Conservation (phyloP, 2,329 filamentous ascomycete species). For the Diaporthe ampelina region DNA sequence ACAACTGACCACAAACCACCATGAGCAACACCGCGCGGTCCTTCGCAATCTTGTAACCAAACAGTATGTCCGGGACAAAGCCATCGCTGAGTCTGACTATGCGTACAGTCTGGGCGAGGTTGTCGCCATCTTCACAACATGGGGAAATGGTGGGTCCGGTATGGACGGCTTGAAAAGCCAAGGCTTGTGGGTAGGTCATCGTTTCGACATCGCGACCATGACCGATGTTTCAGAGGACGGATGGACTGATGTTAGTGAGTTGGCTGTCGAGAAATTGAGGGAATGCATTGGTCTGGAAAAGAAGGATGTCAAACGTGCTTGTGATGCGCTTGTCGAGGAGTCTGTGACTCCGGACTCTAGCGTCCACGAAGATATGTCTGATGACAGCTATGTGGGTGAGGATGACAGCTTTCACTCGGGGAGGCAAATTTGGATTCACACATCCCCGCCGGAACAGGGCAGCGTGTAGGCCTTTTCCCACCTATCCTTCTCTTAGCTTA, state of each 20-base stretch:
- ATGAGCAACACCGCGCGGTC: background rate
- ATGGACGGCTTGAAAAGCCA: no score
- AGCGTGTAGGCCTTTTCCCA: background rate
- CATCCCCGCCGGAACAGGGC: background rate
- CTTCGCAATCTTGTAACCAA: background rate
- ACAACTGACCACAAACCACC: background rate
- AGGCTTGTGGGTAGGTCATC: background rate
- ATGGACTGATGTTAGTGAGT: background rate
- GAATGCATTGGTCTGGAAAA: no score
- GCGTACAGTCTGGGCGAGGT: conserved; percentile 28
- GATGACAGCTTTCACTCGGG: background rate
- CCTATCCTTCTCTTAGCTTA: background rate
- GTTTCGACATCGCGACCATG: conserved; percentile 6
- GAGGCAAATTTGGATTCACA: background rate
- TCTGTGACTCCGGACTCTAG: no score
- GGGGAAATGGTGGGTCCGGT: background rate
- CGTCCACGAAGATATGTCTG: no score
- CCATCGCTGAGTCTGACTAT: background rate
- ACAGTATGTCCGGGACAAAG: background rate
- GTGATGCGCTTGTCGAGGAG: no score
- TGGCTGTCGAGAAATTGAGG: background rate
- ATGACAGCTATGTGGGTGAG: no score
- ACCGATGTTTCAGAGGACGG: background rate
- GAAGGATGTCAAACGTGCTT: no score
- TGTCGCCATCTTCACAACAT: background rate